phyloP scores from a whole-genome alignment of 768 basidiomycete species.

The Hygrocybe punicea region DNA sequence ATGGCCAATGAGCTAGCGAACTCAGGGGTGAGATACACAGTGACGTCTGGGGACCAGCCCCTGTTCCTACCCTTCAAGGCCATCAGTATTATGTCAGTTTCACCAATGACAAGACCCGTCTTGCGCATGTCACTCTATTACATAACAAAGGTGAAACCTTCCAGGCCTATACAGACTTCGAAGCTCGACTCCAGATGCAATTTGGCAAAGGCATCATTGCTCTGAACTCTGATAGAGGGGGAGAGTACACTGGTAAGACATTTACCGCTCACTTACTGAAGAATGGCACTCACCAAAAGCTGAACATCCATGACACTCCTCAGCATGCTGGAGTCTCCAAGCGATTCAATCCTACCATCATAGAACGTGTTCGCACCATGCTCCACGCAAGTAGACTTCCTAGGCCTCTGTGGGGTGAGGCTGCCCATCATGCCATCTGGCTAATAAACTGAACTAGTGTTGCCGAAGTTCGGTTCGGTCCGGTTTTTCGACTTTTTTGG shows the following conservation, averaged over 20 bases:
- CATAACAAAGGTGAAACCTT: background rate
- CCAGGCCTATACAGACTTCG: conserved; percentile 4
- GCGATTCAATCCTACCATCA: no score
- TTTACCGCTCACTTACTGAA: conserved; percentile 17
- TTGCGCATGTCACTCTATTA: no score
- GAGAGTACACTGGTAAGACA: conserved; percentile 26
- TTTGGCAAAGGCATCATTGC: conserved; percentile 14
- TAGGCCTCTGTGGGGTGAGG: conserved; percentile 39
- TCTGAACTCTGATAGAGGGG: conserved; percentile 30
- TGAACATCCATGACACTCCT: no score
- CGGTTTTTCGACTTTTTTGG: no score
- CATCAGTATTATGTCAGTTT: conserved; percentile 17
- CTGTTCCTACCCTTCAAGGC: no score
- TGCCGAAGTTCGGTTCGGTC: conserved; percentile 14
- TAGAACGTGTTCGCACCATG: no score
- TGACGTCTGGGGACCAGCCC: no score
- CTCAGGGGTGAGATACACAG: no score
- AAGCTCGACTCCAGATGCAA: conserved; percentile 23
- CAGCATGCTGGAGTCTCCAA: no score
- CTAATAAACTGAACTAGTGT: conserved; percentile 37
- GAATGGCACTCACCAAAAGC: no score
- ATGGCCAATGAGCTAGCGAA: no score
- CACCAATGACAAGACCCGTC: conserved; percentile 12
- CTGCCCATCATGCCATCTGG: conserved; percentile 33
- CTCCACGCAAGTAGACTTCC: conserved; percentile 34